Conservation (phyloP, 768 basidiomycete species). For the Leccinum disarticulatum region DNA sequence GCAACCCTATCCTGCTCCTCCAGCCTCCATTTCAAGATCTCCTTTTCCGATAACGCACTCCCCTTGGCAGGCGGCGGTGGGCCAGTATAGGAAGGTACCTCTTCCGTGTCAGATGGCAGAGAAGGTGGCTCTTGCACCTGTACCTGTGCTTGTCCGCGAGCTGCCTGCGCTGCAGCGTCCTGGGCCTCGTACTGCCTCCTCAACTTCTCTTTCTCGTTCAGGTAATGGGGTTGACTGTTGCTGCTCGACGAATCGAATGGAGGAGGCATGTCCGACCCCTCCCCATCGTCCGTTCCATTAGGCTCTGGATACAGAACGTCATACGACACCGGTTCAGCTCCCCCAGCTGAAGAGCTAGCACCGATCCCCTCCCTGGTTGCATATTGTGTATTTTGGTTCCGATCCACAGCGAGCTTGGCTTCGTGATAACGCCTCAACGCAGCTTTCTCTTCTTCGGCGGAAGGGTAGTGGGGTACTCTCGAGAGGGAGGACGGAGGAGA, state of each 20-base stretch:
- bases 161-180: constrained; percentile 53
- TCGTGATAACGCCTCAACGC: constrained; percentile 66
- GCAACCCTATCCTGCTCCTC: constrained; percentile 54
- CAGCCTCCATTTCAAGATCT: constrained; percentile 51
- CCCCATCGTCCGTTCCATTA: constrained; percentile 25
- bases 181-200: constrained; percentile 63
- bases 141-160: constrained; percentile 7
- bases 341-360: constrained; percentile 17
- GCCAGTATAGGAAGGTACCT: constrained; percentile 25
- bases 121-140: constrained; percentile 16
- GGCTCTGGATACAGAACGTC: constrained; percentile 57
- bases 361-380: constrained; percentile 21
- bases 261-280: constrained; percentile 45
- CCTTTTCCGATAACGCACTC: constrained; percentile 50
- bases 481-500: constrained; percentile 27
- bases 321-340: constrained; percentile 54
- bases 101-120: constrained; percentile 17
- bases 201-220: constrained; percentile 69
- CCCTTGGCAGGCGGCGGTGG: constrained; percentile 20
- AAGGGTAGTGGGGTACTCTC: constrained; percentile 48
- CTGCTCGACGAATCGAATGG: constrained; percentile 47
- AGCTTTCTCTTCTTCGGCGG: constrained; percentile 76
- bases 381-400: constrained; percentile 45
- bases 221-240: constrained; percentile 37
- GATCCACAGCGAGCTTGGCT: constrained; percentile 69